Conservation (phyloP, 148 eudicot genomes). For the Silene uniflora region DNA sequence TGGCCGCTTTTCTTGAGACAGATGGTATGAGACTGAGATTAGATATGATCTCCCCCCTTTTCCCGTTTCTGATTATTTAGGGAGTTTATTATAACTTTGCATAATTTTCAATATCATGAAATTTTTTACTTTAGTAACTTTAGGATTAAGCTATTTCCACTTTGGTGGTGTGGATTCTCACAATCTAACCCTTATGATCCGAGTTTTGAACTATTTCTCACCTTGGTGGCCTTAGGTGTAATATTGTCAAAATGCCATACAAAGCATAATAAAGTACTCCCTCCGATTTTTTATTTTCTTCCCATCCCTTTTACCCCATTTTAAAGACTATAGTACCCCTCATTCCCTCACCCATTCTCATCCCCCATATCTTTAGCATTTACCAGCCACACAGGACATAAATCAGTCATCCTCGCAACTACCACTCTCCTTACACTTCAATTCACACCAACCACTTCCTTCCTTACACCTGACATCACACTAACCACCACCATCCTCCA, state of each 20-base stretch:
- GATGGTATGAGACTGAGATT: slow-evolving; percentile 53
- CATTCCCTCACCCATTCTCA: no score
- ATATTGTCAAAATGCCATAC: no score
- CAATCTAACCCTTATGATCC: not conserved
- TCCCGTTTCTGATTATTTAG: not conserved
- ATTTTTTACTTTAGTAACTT: not conserved
- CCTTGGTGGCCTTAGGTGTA: not conserved
- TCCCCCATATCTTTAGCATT: no score
- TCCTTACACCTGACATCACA: no score
- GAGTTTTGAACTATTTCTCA: not conserved
- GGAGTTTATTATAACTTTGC: slow-evolving; percentile 1
- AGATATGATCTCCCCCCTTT: not conserved
- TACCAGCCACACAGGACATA: no score
- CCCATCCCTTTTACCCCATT: not conserved
- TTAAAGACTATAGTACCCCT: no score
- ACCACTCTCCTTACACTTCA: no score
- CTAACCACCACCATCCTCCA: no score
- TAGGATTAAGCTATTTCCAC: not conserved
- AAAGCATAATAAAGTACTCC: not conserved
- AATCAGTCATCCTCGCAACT: no score
- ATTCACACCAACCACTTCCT: no score
- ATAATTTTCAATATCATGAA: not conserved
- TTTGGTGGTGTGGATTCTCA: not conserved
- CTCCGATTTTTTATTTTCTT: not conserved
- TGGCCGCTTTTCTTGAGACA: slow-evolving; percentile 76